Conservation (phyloP, 345 rosid species). For the Populus alba region DNA sequence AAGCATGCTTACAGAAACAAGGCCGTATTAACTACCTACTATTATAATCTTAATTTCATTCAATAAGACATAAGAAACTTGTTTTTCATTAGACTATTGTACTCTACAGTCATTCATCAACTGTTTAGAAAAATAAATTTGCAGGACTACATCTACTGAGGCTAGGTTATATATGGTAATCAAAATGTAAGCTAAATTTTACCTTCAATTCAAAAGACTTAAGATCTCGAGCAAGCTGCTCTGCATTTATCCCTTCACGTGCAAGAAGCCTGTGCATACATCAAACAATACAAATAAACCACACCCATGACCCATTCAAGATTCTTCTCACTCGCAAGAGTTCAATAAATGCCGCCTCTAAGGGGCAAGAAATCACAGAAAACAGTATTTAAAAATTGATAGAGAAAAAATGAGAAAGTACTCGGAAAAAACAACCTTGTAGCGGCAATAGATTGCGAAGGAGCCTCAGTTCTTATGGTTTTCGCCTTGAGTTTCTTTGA, state of each 20-base stretch:
- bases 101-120: not conserved
- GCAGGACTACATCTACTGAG: slow-evolving; percentile 5
- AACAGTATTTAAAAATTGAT: not conserved
- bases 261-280: slow-evolving; percentile 71
- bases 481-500: slow-evolving; percentile 96
- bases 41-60: not conserved
- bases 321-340: not conserved
- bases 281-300: not conserved
- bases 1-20: not conserved
- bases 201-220: slow-evolving; percentile 97
- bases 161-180: not conserved
- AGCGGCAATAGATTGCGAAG: slow-evolving; percentile 93
- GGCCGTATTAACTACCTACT: not conserved
- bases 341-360: not conserved
- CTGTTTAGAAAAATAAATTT: not conserved
- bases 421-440: slow-evolving; percentile 54
- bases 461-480: slow-evolving; percentile 78
- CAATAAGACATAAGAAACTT: not conserved
- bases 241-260: slow-evolving; percentile 95
- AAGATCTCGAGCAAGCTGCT: slow-evolving; percentile 92
- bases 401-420: not conserved
- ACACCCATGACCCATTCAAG: not conserved
- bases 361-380: not conserved
- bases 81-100: not conserved
- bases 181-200: not conserved